A percentile compares a stretch with the other conserved stretches of the same genome.
phyloP scores from a whole-genome alignment of 164 flowering plant species.

The Annona cherimola region DNA sequence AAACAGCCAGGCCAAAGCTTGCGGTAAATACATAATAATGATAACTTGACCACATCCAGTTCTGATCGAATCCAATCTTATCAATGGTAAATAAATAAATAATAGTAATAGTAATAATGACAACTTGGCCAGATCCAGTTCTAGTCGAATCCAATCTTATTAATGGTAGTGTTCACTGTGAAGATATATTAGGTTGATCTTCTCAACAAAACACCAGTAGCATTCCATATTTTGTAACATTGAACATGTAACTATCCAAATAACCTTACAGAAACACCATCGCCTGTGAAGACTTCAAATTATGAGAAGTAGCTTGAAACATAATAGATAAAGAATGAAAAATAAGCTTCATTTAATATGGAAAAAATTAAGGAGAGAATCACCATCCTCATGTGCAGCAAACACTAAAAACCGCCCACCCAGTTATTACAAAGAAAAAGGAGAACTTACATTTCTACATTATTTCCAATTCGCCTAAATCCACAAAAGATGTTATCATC shows the following conservation, averaged over 20 bases:
- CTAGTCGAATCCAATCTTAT: too few species aligned
- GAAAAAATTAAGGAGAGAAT: neutral
- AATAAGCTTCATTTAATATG: neutral
- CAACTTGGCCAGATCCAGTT: too few species aligned
- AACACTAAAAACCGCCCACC: neutral
- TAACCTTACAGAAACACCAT: neutral
- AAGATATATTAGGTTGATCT: too few species aligned
- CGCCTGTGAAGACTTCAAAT: neutral
- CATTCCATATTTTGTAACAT: neutral
- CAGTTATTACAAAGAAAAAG: neutral
- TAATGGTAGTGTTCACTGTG: too few species aligned
- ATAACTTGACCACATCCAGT: too few species aligned
- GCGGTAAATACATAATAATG: too few species aligned
- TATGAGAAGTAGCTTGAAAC: neutral
- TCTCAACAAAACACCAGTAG: neutral
- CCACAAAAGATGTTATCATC: slow-evolving; percentile 50
- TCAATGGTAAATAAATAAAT: too few species aligned
- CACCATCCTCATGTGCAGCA: neutral
- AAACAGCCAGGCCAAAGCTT: too few species aligned
- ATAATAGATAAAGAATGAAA: neutral
- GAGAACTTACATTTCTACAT: slow-evolving; percentile 50
- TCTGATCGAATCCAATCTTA: too few species aligned
- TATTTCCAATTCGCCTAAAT: slow-evolving; percentile 49
- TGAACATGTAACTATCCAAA: neutral
- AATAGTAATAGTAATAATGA: too few species aligned